Conservation (phyloP, 2,329 filamentous ascomycete species). For the Aplosporella prunicola region DNA sequence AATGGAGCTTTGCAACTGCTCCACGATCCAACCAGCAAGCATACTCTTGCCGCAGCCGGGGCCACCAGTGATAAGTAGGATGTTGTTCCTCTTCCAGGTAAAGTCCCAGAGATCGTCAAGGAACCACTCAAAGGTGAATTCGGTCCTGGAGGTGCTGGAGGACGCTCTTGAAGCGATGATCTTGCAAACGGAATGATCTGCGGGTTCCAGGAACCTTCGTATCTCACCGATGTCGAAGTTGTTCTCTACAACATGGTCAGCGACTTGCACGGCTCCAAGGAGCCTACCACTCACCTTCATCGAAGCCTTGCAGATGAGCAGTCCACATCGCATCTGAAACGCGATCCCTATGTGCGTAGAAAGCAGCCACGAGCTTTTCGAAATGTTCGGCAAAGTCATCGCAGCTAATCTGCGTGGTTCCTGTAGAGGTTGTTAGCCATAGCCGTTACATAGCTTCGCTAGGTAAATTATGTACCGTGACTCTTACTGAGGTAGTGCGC, state of each 20-base stretch:
- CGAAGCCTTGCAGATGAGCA: conserved; percentile 12
- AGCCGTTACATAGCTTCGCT: too few species aligned
- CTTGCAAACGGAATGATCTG: conserved; percentile 32
- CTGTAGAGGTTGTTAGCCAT: too few species aligned
- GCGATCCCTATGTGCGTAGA: conserved; percentile 15
- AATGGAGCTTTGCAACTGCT: conserved; percentile 41
- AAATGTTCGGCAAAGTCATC: conserved; percentile 13
- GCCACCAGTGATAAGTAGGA: conserved; percentile 40
- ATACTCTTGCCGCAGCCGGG: conserved; percentile 44
- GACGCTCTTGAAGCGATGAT: conserved; percentile 29
- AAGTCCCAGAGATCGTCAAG: conserved; percentile 34
- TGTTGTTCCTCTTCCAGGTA: conserved; percentile 33
- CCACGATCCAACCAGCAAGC: conserved; percentile 42
- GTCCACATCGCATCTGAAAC: conserved; percentile 16
- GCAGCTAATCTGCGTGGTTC: too few species aligned
- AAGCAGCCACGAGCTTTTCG: conserved; percentile 13
- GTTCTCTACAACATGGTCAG: not conserved
- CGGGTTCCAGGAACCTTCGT: conserved; percentile 29
- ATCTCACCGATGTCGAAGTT: conserved; percentile 12
- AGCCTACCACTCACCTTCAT: too few species aligned
- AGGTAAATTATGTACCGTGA: too few species aligned
- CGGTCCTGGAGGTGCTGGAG: conserved; percentile 20
- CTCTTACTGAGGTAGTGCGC: not conserved
- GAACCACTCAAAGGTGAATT: conserved; percentile 43
- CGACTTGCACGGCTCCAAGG: too few species aligned